Base-by-base conservation (phyloP, 768 basidiomycete genomes). In the Psilocybe tampanensis region DNA sequence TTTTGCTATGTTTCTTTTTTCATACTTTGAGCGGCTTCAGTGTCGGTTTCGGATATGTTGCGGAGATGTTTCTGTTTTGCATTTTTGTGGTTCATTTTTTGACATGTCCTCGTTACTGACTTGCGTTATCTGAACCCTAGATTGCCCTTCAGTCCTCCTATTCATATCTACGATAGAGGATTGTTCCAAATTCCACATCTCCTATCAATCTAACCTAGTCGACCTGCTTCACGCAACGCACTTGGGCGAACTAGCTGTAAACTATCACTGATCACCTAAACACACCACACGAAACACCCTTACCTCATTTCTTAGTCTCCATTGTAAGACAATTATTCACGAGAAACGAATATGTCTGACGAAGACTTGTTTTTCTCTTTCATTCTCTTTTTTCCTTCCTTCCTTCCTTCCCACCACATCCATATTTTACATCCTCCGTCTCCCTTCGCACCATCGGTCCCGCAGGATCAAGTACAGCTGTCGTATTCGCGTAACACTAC, bases 261-360 rank as follows among this genome's bases (percentile, higher is more conserved):
- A 8, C n/a, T 5, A 3, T 13, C n/a, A 13, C 36, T 13, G 12
- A 3, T 13, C n/a, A 13, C 36, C 36, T 13, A n/a, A 39, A 39
- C 36, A 39, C 15, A 39, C n/a, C 36, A 13, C 36, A 39, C 36
- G 36, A 39, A 39, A 39, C 36, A 39, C 4, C 36, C 36, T n/a
- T 39, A 39, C 36, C 36, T 39, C 36, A 39, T 39, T 13, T 39
- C n/a, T 15, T 13, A 9, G 26, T 33, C 47, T 48, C n/a, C 47
- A 48, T 48, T 48, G 47, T 48, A 48, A 48, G 47, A 48, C 47
- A 48, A 48, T 32, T 33, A 5, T 13, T 48, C 13, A 48, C 24
- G 18, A 48, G 11, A 9, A 48, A 29, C n/a, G 26, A 32, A 48
- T 24, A 47, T 48, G 47, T 48, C 47, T 48, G 29, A 48, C 47